Percentiles rank a stretch among this genome's conserved stretches.
Conservation (phyloP, 306 rosid genomes). For the Fagus sylvatica region DNA sequence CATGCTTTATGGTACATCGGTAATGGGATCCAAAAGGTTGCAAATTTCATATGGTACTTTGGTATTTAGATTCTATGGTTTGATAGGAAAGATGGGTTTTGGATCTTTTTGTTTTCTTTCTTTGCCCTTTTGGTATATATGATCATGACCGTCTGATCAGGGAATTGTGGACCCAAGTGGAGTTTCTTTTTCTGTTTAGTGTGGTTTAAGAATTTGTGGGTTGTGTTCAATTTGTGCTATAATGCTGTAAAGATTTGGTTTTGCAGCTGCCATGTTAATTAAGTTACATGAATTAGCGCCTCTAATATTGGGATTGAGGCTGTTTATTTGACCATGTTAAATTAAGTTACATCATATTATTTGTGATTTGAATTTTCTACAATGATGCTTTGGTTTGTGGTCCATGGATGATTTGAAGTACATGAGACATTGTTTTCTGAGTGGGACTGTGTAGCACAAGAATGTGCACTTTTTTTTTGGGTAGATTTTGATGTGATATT, state of each 20-base stretch:
- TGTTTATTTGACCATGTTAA: too few relatives aligned
- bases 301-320: too few relatives aligned
- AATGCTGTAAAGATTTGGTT: not conserved
- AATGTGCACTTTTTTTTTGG: not conserved
- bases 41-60: not conserved
- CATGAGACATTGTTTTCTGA: not conserved
- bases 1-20: not conserved
- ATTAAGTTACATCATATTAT: too few relatives aligned
- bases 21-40: constrained; percentile 4
- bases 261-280: not conserved
- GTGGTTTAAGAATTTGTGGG: not conserved
- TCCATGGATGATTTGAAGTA: not conserved
- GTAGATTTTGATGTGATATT: not conserved
- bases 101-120: not conserved
- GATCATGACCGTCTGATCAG: not conserved
- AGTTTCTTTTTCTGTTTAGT: not conserved
- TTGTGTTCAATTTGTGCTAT: not conserved
- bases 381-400: not conserved
- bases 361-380: not conserved
- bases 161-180: constrained; percentile 1
- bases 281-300: not conserved
- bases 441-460: not conserved
- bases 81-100: not conserved
- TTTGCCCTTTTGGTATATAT: not conserved
- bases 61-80: not conserved